Conservation (phyloP, 345 rosid genomes). For the Melastoma malabathricum region DNA sequence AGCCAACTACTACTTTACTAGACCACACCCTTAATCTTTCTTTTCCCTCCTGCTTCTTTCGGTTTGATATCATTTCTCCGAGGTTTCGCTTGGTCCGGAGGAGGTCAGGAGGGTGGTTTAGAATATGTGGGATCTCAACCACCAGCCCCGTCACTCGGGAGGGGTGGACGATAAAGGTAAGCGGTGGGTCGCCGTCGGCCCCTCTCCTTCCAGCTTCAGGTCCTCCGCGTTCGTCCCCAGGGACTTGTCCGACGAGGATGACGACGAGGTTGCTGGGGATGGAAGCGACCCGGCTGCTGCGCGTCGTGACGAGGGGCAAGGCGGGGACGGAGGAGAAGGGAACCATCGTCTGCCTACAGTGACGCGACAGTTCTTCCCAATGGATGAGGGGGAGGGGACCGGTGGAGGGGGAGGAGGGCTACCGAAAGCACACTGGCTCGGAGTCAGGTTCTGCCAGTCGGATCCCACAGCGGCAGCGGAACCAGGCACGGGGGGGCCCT, state of each 20-base stretch:
- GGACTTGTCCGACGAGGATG: constrained; percentile 63
- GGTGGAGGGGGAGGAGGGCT: constrained; percentile 24
- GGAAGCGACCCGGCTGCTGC: constrained; percentile 17
- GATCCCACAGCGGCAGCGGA: constrained; percentile 13
- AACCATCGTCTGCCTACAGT: constrained; percentile 19
- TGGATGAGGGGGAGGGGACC: constrained; percentile 22
- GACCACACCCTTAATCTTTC: too few relatives aligned
- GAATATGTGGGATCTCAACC: constrained; percentile 79
- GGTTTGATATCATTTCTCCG: too few relatives aligned
- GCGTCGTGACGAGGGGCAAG: constrained; percentile 6
- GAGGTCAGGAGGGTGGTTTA: not conserved
- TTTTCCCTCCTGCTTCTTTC: too few relatives aligned
- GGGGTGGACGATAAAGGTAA: too few relatives aligned
- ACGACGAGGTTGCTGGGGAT: constrained; percentile 25
- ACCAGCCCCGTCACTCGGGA: constrained; percentile 35
- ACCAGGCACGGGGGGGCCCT: too few relatives aligned
- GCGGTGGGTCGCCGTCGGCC: constrained; percentile 11
- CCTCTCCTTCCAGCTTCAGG: constrained; percentile 47
- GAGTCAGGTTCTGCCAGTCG: constrained; percentile 54
- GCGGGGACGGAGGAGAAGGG: constrained; percentile 17
- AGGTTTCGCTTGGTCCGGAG: too few relatives aligned
- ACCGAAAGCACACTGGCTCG: constrained; percentile 58
- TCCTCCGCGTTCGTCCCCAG: constrained; percentile 71
- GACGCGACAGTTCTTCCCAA: constrained; percentile 81
- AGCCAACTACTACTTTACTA: too few relatives aligned